Base-by-base conservation (phyloP, 257 asterid species). In the Solanum infundibuliforme region DNA sequence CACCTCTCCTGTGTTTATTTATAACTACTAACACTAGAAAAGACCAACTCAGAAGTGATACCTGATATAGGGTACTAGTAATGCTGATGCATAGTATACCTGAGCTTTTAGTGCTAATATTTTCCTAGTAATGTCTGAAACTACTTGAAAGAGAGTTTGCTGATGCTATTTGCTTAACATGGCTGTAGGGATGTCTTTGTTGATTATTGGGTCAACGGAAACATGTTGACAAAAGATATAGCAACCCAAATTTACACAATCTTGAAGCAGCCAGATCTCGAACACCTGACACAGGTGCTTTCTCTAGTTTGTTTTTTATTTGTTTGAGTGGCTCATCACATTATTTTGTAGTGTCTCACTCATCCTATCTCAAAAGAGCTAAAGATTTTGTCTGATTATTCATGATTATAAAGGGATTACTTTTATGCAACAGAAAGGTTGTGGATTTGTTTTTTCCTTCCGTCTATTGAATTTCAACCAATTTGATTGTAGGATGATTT, bases 171-270 rank as follows among this genome's bases (percentile, higher is more conserved):
- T 43, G 48, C n/a, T 72, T 88, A 60, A 85, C 86, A 55, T 90
- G 89, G 81, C 34, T 85, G 85, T 91, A 97, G 99, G 93, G 99
- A 96, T 92, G 98, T 98, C 38, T 96, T 97, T 94, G 96, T 94
- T n/a, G 93, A 97, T 87, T 95, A 91, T 88, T 97, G 99, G 99
- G 89, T 96, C 88, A 93, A 94, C 62, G 94, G 93, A 75, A 96
- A 92, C 90, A 93, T 96, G 98, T 92, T 97, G 96, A 93, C 95
- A 13, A 97, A 96, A 88, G 99, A 97, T 93, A 91, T 90, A 88
- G 95, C 97, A 89, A 87, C 95, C 8, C 99, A 97, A 88, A 88
- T 97, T 83, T 96, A 88, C 91, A 88, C 94, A 88, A 92, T 96
- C 89, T 92, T 97, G 96, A 96, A 97, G 94, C 99, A 95, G 91